Evolutionary conservation across 148 eudicot species (phyloP), one percentile per base, ranked within the genome.

Genomic region (Linanthus parryae): DNA sequence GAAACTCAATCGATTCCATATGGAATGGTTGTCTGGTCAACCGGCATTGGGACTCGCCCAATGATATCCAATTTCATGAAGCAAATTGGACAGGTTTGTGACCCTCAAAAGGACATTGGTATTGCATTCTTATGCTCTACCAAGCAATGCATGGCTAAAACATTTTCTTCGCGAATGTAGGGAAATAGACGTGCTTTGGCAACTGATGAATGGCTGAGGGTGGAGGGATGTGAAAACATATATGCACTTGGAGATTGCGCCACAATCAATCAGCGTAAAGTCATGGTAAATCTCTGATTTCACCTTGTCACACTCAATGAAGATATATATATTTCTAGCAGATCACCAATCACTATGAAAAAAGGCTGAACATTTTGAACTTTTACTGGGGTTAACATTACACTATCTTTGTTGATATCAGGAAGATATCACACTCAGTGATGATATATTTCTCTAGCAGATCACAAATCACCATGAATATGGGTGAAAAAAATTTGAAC

Each of bases 151-250:
- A 15, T 21, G 16, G 20, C 15, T 16, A 2, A 38, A 35, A 36
- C 31, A n/a, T 48, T 41, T 9, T 40, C 46, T 52, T 41, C 42
- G 36, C 22, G 14, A 6, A 17, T n/a, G 29, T 28, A 62, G 66
- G 58, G 34, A 11, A 62, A 25, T 22, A 43, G 58, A 52, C 66
- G 66, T 52, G 58, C 17, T 17, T 42, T 62, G 17, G 52, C 58
- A 14, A 62, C 66, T 35, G 66, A 62, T 52, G 66, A 62, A 46
- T 62, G 66, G 66, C 52, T 62, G 37, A 62, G 66, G 52, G 66
- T 62, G 56, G 58, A 62, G 35, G 66, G 66, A 33, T 43, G 36
- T 19, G 52, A 62, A 25, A 18, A 13, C 48, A 28, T 62, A 40
- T 62, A 62, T 35, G 66, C 66, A 13, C 48, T 62, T 24, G 66